Percentiles rank a stretch among this genome's conserved stretches.
Evolutionary conservation across 225 moss, liverwort and hornwort genomes (phyloP).

Genomic region (Pseudisothecium myosuroides): DNA sequence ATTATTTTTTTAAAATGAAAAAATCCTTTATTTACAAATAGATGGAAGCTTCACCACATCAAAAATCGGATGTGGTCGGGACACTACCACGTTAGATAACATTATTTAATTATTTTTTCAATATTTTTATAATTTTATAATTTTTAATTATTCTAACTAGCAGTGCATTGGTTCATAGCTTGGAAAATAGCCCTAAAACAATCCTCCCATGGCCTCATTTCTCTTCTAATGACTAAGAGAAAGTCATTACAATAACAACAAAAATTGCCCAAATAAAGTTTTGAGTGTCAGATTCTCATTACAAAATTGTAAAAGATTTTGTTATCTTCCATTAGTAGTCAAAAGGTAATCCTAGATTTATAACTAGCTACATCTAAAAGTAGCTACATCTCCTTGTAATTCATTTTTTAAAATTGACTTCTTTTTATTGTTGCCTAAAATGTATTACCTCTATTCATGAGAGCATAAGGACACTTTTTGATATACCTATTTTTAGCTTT

Average conservation of each 20-base stretch:
- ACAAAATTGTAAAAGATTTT: not conserved
- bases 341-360: not conserved
- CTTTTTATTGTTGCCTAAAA: no score
- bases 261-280: not conserved
- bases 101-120: no score
- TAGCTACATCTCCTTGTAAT: not conserved
- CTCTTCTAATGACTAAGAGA: not conserved
- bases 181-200: no score
- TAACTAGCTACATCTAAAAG: not conserved
- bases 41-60: no score
- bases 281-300: fast-evolving
- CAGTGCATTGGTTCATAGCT: no score
- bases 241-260: not conserved
- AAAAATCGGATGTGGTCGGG: no score
- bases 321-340: fast-evolving
- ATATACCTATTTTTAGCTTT: not conserved
- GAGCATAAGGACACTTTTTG: fast-evolving
- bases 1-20: no score
- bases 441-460: not conserved
- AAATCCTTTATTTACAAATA: no score
- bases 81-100: no score
- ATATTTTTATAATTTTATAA: no score
- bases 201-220: no score
- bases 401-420: not conserved
- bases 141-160: no score